These are phyloP conservation scores for Quercus aquifolioides DNA, from an alignment of 306 rosid species.

Conservation along the genomic window DNA sequence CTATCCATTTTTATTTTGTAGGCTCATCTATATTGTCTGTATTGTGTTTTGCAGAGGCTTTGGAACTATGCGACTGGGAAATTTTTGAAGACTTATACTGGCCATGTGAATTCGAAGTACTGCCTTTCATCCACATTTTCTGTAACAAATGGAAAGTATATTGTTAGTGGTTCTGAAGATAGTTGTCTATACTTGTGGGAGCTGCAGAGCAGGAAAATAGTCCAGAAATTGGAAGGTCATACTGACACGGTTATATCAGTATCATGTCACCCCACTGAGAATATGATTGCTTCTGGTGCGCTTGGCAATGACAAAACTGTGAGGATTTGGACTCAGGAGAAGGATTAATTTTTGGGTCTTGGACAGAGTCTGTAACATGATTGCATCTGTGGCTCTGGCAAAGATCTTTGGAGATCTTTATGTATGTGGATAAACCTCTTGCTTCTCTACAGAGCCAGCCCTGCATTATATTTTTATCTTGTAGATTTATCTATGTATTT, in stretches of 20 bases:
- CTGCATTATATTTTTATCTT: background rate
- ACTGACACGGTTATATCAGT: conserved; percentile 84
- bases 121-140: conserved; percentile 84
- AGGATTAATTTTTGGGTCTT: conserved; percentile 31
- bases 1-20: background rate
- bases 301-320: conserved; percentile 88
- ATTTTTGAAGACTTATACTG: conserved; percentile 80
- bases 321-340: conserved; percentile 84
- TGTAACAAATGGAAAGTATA: conserved; percentile 77
- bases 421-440: background rate
- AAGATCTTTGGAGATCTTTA: background rate
- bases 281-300: conserved; percentile 93
- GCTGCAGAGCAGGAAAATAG: conserved; percentile 66
- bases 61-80: conserved; percentile 94
- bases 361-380: background rate
- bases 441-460: background rate
- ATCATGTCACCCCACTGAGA: conserved; percentile 83
- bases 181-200: conserved; percentile 80
- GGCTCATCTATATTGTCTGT: conserved; percentile 4
- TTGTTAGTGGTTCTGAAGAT: conserved; percentile 95
- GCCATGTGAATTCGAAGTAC: conserved; percentile 82
- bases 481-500: background rate
- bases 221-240: conserved; percentile 97
- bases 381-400: background rate
- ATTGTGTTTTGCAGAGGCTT: conserved; percentile 58